A percentile compares a stretch with the other conserved stretches of the same genome.
Evolutionary conservation across 306 rosid genomes (phyloP).

Genomic region (Vigna hirtella): DNA sequence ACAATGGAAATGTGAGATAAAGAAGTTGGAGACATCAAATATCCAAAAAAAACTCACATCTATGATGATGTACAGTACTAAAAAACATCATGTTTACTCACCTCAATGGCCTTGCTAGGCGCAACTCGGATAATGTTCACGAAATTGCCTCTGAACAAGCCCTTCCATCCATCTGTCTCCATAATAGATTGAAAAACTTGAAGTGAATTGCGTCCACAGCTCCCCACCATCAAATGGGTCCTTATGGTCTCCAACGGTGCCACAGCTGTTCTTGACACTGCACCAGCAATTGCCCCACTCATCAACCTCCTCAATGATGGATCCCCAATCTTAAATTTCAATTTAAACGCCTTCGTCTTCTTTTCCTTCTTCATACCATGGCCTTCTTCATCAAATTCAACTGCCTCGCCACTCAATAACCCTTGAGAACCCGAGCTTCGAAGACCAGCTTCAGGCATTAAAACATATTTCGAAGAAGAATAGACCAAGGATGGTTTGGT

Average conservation of each 20-base stretch:
- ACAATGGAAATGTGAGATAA: not conserved
- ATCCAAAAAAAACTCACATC: not conserved
- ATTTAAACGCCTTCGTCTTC: conserved; percentile 43
- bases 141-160: conserved; percentile 65
- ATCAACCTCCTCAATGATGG: conserved; percentile 62
- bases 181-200: conserved; percentile 62
- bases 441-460: conserved; percentile 33
- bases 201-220: conserved; percentile 51
- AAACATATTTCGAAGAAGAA: conserved; percentile 41
- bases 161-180: conserved; percentile 72
- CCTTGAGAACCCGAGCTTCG: conserved; percentile 17
- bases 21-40: not conserved
- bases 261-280: conserved; percentile 62
- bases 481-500: conserved; percentile 8
- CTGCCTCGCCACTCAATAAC: conserved; percentile 1
- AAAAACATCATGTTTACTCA: conserved; percentile 36
- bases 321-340: conserved; percentile 61
- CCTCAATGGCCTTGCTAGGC: conserved; percentile 77
- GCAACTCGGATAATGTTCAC: conserved; percentile 69
- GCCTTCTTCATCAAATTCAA: conserved; percentile 40
- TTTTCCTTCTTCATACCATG: conserved; percentile 43
- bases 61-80: not conserved
- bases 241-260: conserved; percentile 72
- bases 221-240: conserved; percentile 73
- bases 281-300: conserved; percentile 81